A percentile compares a stretch with the other conserved stretches of the same genome.
Conservation (phyloP, 805 yeast genomes). For the Lipomyces sp. region DNA sequence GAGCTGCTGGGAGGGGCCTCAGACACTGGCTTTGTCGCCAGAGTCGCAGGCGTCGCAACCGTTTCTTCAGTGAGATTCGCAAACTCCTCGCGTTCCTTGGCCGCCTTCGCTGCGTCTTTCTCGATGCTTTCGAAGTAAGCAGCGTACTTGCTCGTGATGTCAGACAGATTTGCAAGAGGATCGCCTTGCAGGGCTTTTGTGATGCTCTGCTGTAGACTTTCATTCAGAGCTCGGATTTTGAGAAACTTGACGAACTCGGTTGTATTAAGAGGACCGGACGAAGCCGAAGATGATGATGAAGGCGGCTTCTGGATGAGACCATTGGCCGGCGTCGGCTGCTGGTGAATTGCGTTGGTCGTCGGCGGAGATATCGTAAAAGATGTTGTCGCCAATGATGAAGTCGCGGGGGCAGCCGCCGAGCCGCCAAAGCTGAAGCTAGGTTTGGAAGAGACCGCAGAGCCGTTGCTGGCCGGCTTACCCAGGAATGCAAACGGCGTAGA, state of each 20-base stretch:
- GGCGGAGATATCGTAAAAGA: neutral
- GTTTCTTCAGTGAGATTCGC: conserved; percentile 11
- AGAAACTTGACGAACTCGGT: conserved; percentile 28
- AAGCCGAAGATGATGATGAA: conserved; percentile 1
- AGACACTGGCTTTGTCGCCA: neutral
- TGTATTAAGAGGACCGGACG: neutral
- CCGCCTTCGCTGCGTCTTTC: conserved; percentile 10
- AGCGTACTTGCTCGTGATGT: conserved; percentile 14
- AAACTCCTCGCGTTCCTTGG: conserved; percentile 16
- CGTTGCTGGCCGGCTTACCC: too few species aligned
- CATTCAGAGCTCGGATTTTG: conserved; percentile 30
- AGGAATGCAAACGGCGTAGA: too few species aligned
- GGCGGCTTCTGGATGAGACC: conserved; percentile 3
- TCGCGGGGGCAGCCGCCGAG: too few species aligned
- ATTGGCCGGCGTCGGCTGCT: neutral
- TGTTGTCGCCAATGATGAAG: too few species aligned
- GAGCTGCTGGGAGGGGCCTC: conserved; percentile 2
- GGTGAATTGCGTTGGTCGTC: neutral
- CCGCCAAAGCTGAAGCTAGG: too few species aligned
- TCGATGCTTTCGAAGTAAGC: conserved; percentile 12
- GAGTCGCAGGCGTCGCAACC: neutral
- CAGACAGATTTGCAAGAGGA: conserved; percentile 25
- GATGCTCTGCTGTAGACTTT: conserved; percentile 15
- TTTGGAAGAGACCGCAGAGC: too few species aligned
- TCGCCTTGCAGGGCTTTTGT: conserved; percentile 20